Conservation (phyloP, 176 grass and related monocot genomes). For the Aechmea fasciata region DNA sequence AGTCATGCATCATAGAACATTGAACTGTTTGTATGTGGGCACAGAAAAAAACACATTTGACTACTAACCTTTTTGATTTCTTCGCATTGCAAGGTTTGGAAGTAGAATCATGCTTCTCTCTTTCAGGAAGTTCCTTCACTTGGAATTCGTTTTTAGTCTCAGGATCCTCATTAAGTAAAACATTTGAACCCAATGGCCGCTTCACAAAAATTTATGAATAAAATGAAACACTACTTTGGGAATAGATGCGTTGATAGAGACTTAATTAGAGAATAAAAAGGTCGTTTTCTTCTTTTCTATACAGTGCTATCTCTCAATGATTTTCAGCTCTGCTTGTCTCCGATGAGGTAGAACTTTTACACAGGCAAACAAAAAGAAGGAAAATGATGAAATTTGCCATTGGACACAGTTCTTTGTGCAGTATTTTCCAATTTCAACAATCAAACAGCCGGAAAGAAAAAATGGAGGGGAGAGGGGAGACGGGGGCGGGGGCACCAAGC, state of each 20-base stretch:
- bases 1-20: background rate
- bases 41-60: background rate
- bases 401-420: too few relatives aligned
- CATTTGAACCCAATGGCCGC: background rate
- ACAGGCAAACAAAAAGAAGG: background rate
- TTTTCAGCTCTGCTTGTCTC: background rate
- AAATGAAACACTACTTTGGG: background rate
- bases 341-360: background rate
- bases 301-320: background rate
- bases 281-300: background rate
- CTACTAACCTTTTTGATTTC: conserved; percentile 36
- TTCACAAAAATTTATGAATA: background rate
- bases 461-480: too few relatives aligned
- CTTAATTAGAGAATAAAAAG: background rate
- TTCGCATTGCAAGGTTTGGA: conserved; percentile 10
- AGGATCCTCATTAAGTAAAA: background rate
- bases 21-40: background rate
- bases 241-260: background rate
- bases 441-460: too few relatives aligned
- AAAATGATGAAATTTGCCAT: too few relatives aligned
- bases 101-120: conserved; percentile 8
- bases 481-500: too few relatives aligned
- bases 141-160: conserved; percentile 17
- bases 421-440: too few relatives aligned
- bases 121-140: conserved; percentile 7